Percentiles rank a stretch among this genome's conserved stretches.
phyloP scores from a whole-genome alignment of 2,329 filamentous ascomycete species.

The Pyricularia grisea region DNA sequence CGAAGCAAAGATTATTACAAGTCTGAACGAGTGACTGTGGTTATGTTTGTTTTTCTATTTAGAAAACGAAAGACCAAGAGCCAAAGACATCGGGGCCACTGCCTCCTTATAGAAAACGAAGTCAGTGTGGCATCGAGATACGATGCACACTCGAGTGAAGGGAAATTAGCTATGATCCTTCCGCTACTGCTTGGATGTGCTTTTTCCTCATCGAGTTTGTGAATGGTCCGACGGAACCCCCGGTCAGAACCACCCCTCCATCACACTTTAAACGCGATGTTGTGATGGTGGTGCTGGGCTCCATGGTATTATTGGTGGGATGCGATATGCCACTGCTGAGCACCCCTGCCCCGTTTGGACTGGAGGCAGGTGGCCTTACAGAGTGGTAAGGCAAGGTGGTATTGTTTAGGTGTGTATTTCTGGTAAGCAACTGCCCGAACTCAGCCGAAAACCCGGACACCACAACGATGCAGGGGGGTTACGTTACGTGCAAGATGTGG shows the following conservation, averaged over 20 bases:
- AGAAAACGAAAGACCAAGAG: neutral
- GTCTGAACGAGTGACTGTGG: constrained; percentile 3
- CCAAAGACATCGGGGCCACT: neutral
- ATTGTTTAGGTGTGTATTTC: too few relatives aligned
- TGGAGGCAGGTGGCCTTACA: neutral
- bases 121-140: neutral
- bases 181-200: neutral
- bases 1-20: neutral
- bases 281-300: neutral
- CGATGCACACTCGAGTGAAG: neutral
- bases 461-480: neutral
- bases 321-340: neutral
- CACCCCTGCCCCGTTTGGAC: neutral
- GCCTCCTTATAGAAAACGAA: neutral
- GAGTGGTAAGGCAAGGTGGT: neutral
- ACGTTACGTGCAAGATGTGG: neutral
- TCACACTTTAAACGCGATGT: neutral
- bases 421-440: neutral
- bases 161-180: neutral
- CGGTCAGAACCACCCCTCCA: neutral
- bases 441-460: neutral
- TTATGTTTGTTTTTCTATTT: neutral
- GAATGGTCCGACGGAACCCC: neutral
- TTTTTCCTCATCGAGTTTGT: neutral
- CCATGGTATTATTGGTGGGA: neutral